Evolutionary conservation across 164 flowering plant genomes (phyloP), one percentile per base, ranked within the genome.

Genomic region (Dillenia turbinata): DNA sequence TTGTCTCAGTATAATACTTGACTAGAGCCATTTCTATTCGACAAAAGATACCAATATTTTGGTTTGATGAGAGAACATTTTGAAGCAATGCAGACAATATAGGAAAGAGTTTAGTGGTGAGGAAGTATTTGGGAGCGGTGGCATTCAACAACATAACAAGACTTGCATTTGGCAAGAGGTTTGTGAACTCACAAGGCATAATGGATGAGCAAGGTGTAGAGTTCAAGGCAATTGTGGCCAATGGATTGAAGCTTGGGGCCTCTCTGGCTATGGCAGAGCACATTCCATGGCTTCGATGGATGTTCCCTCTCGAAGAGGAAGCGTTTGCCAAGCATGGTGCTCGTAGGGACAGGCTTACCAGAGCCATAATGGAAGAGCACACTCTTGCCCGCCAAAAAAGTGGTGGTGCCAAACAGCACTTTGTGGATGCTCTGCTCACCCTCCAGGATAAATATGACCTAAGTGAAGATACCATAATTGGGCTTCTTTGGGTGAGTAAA

Each of bases 401-500:
- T 16, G 79, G 79, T 5, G 73, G 73, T 12, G 71, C 71, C 22
- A 75, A 83, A 55, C 81, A 77, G 14, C 85, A 83, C 56, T 83
- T 83, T 33, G 81, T 83, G 5, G 88, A 83, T 63, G 88, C 85
- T 2, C 60, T 81, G 69, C 78, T 83, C 45, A 81, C 85, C 12
- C 72, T 83, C 9, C 79, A 83, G 49, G 67, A 75, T 43, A 59
- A 77, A 33, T 81, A 83, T 53, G 82, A 83, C 24, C 82, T 79
- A 33, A 79, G 79, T 53, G 83, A 83, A 1, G 73, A 65, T 47
- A 70, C 73, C 6, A 57, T 71, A 11, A 62, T 64, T 12, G 68
- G 73, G 9, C 68, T 72, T 16, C 75, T 71, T 5, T 70, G 72
- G 77, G 77, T 73, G 44, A 14, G 68, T 65, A 9, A 12, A 26